These are phyloP conservation scores for Chionographis japonica DNA, from an alignment of 106 monocot genomes.

Conservation along the genomic window DNA sequence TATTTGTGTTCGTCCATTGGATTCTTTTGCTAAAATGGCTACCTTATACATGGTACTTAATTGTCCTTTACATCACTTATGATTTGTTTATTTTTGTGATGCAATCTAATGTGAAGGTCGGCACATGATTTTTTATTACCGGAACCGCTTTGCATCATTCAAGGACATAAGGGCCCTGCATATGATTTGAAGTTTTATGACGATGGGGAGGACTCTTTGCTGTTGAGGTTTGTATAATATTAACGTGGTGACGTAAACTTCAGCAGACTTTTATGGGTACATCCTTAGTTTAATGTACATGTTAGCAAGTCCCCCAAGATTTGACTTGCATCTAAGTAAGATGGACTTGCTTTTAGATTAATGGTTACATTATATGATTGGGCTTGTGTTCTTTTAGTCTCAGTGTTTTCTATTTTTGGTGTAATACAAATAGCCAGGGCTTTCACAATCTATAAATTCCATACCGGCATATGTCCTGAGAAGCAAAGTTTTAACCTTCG, in stretches of 20 bases:
- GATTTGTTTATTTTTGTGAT: not conserved
- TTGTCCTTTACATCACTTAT: not conserved
- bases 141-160: conserved; percentile 48
- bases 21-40: not conserved
- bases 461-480: too few relatives aligned
- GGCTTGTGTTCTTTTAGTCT: too few relatives aligned
- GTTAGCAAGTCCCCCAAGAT: too few relatives aligned
- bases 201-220: conserved; percentile 58
- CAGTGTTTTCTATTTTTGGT: not conserved
- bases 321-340: too few relatives aligned
- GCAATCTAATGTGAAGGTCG: conserved; percentile 6
- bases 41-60: too few relatives aligned
- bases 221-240: conserved; percentile 64
- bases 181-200: conserved; percentile 91
- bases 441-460: too few relatives aligned
- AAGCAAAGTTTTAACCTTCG: too few relatives aligned
- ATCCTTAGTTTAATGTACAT: not conserved
- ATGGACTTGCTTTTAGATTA: too few relatives aligned
- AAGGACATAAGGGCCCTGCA: conserved; percentile 76
- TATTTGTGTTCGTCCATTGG: not conserved
- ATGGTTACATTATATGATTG: too few relatives aligned
- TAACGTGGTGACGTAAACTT: not conserved
- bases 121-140: conserved; percentile 11
- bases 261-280: too few relatives aligned
- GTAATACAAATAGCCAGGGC: too few relatives aligned